A percentile compares a stretch with the other conserved stretches of the same genome.
Evolutionary conservation across 2,329 filamentous ascomycete genomes (phyloP).

Genomic region (Albifimbria verrucaria): DNA sequence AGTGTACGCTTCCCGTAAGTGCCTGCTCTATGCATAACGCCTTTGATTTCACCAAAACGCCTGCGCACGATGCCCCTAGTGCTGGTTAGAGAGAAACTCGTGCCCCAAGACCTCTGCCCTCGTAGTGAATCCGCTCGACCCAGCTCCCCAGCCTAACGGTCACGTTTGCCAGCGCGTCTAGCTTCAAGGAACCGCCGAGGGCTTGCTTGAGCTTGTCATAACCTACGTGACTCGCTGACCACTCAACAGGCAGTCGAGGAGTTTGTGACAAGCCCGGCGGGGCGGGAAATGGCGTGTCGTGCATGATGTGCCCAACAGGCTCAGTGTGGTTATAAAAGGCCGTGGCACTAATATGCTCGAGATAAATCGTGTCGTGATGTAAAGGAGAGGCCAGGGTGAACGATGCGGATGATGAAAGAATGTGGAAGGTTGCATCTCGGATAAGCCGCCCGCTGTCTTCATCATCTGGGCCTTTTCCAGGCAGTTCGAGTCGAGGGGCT

Average conservation of each 20-base stretch:
- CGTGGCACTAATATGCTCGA: constrained; percentile 79
- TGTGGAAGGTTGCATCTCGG: constrained; percentile 78
- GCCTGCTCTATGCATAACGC: neutral
- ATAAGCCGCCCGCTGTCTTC: constrained; percentile 64
- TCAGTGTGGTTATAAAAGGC: constrained; percentile 82
- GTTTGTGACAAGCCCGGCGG: constrained; percentile 70
- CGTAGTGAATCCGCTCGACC: constrained; percentile 68
- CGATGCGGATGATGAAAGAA: constrained; percentile 80
- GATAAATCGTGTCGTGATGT: constrained; percentile 65
- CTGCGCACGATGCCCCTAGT: neutral
- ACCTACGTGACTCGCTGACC: constrained; percentile 73
- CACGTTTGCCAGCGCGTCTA: constrained; percentile 76
- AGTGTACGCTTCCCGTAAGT: too few species aligned
- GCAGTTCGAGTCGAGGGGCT: constrained; percentile 63
- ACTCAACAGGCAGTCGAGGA: constrained; percentile 77
- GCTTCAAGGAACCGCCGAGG: constrained; percentile 72
- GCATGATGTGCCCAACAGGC: constrained; percentile 72
- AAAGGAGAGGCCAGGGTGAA: constrained; percentile 83
- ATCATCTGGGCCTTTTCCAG: constrained; percentile 40
- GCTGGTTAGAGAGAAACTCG: constrained; percentile 39
- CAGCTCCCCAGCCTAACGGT: constrained; percentile 73
- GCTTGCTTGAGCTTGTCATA: constrained; percentile 79
- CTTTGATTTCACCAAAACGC: neutral
- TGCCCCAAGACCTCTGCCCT: constrained; percentile 67
- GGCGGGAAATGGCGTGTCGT: constrained; percentile 70